Evolutionary conservation across 2,329 filamentous ascomycete genomes (phyloP), one percentile per base, ranked within the genome.

Genomic region (Rhynchosporium secalis): DNA sequence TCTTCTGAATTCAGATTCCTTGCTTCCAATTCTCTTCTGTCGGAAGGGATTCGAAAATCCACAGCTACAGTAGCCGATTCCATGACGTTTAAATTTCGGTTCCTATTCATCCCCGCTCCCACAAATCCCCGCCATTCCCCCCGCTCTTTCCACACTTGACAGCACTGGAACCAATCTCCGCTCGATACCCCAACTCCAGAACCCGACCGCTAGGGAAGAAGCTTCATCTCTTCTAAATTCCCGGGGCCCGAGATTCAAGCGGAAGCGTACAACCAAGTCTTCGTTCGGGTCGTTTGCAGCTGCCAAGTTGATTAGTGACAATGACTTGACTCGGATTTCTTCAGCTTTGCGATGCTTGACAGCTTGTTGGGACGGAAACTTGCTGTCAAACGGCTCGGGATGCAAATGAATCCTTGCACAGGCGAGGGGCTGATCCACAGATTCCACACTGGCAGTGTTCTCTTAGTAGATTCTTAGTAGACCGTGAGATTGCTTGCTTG

Each of bases 261-360:
- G 5, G 20, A 29, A 54, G n/a, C 13, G 20, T 29, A 40, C 10
- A 28, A 40, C 36, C 51, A 54, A 54, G 51, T 5, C 33, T 28
- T 31, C 10, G n/a, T 40, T 61, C 58, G 58, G 58, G 49, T 51
- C 51, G 47, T 56, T 36, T 61, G 13, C 26, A 48, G 13, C n/a
- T 56, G 29, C 51, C 49, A 61, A 61, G 57, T 12, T 7, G n/a
- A 26, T 13, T 12, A 40, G 12, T 58, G 56, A 58, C 43, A 33
- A 28, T 54, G 9, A 26, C 28, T 28, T 40, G 20, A 41, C 20
- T 6, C 40, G 20, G 33, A 33, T 13, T 12, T 2, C n/a, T 41
- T 20, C 6, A 6, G 51, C 29, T 10, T 29, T 54, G 51, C n/a
- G 20, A 54, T 13, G 33, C 33, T 40, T 38, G 36, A 41, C 6